Evolutionary conservation across 2,329 filamentous ascomycete genomes (phyloP).

Genomic region (Claviceps arundinis): DNA sequence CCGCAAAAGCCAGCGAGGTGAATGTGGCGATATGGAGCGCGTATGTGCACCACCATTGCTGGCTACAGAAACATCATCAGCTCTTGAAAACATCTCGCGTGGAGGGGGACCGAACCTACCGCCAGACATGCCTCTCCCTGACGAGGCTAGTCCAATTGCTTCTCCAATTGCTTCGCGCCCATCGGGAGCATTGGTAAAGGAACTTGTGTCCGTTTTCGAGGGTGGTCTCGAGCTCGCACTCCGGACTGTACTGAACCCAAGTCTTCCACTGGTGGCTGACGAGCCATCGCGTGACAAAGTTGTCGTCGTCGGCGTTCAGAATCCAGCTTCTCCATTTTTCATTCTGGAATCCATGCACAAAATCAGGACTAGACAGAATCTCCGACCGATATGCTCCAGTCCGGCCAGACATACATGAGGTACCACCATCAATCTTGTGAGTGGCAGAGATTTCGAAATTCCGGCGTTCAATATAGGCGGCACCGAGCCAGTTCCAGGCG

Average conservation of each 20-base stretch:
- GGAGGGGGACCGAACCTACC: slow-evolving; percentile 45
- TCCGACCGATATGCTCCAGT: slow-evolving; percentile 84
- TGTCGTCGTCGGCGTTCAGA: slow-evolving; percentile 93
- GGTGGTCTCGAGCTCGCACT: slow-evolving; percentile 86
- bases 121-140: slow-evolving; percentile 71
- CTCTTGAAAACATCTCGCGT: background rate
- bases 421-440: slow-evolving; percentile 84
- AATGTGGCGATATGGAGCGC: slow-evolving; percentile 86
- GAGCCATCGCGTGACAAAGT: slow-evolving; percentile 94
- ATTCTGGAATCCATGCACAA: slow-evolving; percentile 79
- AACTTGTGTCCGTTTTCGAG: slow-evolving; percentile 83
- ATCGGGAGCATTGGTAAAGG: slow-evolving; percentile 82
- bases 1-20: slow-evolving; percentile 70
- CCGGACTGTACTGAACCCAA: slow-evolving; percentile 83
- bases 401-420: slow-evolving; percentile 92
- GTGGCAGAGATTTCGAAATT: slow-evolving; percentile 97
- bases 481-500: slow-evolving; percentile 80
- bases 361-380: slow-evolving; percentile 74
- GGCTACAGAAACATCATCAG: slow-evolving; percentile 35
- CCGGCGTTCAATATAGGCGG: slow-evolving; percentile 80
- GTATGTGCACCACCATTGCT: slow-evolving; percentile 88
- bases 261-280: slow-evolving; percentile 88
- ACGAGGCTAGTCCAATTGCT: slow-evolving; percentile 89
- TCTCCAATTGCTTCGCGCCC: slow-evolving; percentile 95
- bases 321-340: slow-evolving; percentile 84